A percentile compares a stretch with the other conserved stretches of the same genome.
Evolutionary conservation across 768 basidiomycete species (phyloP).

Genomic region (Filobasidium floriforme): DNA sequence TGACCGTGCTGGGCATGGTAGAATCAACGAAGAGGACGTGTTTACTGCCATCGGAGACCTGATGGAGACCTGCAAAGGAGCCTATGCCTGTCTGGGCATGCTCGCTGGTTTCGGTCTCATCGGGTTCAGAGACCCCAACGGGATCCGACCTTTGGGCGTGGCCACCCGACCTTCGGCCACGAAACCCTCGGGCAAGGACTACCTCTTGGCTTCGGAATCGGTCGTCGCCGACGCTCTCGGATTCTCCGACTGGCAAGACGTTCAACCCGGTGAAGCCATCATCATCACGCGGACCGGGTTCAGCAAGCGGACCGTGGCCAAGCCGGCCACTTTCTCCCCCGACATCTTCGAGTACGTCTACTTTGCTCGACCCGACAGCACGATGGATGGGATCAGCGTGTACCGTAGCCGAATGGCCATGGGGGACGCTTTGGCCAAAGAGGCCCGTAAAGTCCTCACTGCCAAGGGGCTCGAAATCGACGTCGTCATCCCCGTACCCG

Average conservation of each 20-base stretch:
- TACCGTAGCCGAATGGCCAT: constrained; percentile 98
- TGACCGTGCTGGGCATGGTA: neutral
- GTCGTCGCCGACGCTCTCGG: constrained; percentile 91
- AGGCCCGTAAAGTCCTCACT: constrained; percentile 66
- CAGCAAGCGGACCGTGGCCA: constrained; percentile 63
- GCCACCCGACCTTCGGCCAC: constrained; percentile 54
- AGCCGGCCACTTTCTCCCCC: constrained; percentile 69
- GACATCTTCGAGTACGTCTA: constrained; percentile 99
- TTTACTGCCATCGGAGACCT: constrained; percentile 86
- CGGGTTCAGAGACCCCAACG: constrained; percentile 95
- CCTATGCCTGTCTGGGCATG: constrained; percentile 98
- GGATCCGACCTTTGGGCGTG: constrained; percentile 87
- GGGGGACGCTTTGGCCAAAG: constrained; percentile 88
- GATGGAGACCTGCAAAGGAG: constrained; percentile 81
- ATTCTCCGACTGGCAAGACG: constrained; percentile 87
- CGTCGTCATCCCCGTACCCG: constrained; percentile 96
- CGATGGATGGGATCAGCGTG: constrained; percentile 92
- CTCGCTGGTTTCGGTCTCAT: constrained; percentile 97
- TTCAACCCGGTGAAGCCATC: constrained; percentile 87
- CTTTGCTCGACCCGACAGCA: constrained; percentile 95
- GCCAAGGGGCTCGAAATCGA: constrained; percentile 56
- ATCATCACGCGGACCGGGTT: constrained; percentile 82
- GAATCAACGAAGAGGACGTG: constrained; percentile 97
- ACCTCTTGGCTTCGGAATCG: constrained; percentile 87
- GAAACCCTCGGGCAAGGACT: constrained; percentile 60